A percentile compares a stretch with the other conserved stretches of the same genome.
These are phyloP conservation scores for Cenchrus fungigraminus DNA, from an alignment of 176 grass and related monocot genomes.

Conservation along the genomic window DNA sequence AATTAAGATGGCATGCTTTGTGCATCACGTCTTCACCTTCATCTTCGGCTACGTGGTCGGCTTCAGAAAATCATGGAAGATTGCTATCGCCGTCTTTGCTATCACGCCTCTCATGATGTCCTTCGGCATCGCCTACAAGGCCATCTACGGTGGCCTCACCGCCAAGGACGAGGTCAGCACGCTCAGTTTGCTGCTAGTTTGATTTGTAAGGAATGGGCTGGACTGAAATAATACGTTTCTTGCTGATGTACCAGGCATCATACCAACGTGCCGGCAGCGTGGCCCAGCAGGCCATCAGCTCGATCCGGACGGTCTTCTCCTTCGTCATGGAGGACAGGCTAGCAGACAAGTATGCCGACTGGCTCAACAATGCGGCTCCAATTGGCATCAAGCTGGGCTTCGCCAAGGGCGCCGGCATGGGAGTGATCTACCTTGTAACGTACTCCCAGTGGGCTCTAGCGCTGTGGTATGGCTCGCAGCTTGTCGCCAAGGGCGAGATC, in stretches of 20 bases:
- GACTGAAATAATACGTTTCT: not conserved
- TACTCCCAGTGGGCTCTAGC: conserved; percentile 77
- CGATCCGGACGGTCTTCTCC: conserved; percentile 66
- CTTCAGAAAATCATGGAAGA: conserved; percentile 64
- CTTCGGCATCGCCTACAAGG: conserved; percentile 67
- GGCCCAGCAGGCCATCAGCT: conserved; percentile 73
- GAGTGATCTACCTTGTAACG: conserved; percentile 64
- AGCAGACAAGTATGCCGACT: conserved; percentile 47
- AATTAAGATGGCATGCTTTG: conserved; percentile 59
- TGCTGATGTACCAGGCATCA: conserved; percentile 41
- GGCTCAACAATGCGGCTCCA: conserved; percentile 44
- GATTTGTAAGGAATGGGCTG: not conserved
- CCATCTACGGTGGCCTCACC: conserved; percentile 64
- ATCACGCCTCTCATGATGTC: conserved; percentile 67
- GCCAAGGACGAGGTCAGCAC: conserved; percentile 63
- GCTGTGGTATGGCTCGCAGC: conserved; percentile 62
- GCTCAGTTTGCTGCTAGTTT: too few relatives aligned
- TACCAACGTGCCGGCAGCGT: conserved; percentile 61
- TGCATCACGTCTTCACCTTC: conserved; percentile 76
- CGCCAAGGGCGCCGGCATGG: conserved; percentile 76
- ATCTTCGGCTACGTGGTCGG: conserved; percentile 67
- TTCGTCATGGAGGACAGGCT: conserved; percentile 75
- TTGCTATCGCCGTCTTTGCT: conserved; percentile 58
- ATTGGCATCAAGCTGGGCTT: conserved; percentile 66
- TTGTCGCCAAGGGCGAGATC: conserved; percentile 52